Evolutionary conservation across 202 grass and related monocot species (phyloP).

Genomic region (Dendrocalamus latiflorus): DNA sequence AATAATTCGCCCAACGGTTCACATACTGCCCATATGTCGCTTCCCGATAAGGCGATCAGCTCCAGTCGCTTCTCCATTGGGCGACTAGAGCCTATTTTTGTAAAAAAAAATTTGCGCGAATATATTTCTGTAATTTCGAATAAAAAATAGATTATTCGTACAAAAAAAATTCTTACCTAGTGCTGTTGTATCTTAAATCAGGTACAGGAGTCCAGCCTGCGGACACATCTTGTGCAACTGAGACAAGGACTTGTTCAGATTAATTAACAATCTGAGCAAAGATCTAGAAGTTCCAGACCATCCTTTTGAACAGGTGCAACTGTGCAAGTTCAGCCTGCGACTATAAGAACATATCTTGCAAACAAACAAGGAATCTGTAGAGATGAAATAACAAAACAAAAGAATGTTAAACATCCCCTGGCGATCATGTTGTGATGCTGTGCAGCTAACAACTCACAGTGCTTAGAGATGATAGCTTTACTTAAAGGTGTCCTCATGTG

Average conservation of each 20-base stretch:
- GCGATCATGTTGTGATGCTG: constrained; percentile 48
- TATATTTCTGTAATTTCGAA: no score
- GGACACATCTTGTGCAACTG: constrained; percentile 70
- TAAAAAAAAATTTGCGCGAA: no score
- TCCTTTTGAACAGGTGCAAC: constrained; percentile 24
- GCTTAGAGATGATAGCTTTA: constrained; percentile 48
- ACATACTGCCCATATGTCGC: no score
- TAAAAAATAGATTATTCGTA: no score
- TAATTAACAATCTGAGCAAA: background rate
- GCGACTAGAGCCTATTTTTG: no score
- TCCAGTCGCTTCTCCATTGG: no score
- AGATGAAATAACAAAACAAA: no score
- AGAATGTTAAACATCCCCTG: constrained; percentile 38
- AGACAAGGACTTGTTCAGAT: constrained; percentile 25
- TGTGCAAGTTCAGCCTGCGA: constrained; percentile 21
- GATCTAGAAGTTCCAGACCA: background rate
- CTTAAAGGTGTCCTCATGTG: constrained; percentile 29
- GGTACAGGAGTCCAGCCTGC: constrained; percentile 72
- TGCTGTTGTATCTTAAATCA: constrained; percentile 30
- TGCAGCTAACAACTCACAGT: constrained; percentile 42
- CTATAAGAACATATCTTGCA: constrained; percentile 20
- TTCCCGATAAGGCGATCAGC: no score
- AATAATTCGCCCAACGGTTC: no score
- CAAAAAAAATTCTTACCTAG: background rate
- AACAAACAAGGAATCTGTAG: constrained; percentile 10